Conservation (phyloP, 2,329 filamentous ascomycete species). For the Cadophora sp. region DNA sequence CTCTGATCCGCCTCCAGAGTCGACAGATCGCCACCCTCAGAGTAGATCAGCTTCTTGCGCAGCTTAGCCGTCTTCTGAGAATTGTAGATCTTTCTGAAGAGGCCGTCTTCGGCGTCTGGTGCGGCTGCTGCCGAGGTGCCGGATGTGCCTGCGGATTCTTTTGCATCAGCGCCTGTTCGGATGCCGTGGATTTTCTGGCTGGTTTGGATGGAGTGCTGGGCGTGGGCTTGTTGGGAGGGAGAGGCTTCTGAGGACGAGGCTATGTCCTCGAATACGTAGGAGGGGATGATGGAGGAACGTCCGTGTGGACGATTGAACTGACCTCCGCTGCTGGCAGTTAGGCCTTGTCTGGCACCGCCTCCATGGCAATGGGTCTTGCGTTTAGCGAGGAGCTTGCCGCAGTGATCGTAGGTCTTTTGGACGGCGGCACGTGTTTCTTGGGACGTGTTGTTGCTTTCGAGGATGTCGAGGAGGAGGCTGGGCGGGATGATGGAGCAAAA, state of each 20-base stretch:
- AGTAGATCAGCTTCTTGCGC: constrained; percentile 26
- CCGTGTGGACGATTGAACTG: constrained; percentile 13
- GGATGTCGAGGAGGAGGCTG: constrained; percentile 21
- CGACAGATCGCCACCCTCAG: constrained; percentile 19
- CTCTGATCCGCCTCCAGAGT: not conserved
- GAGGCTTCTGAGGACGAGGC: constrained; percentile 14
- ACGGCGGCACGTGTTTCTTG: constrained; percentile 21
- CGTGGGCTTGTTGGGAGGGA: constrained; percentile 17
- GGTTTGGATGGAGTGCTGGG: constrained; percentile 17
- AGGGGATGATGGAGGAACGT: constrained; percentile 19
- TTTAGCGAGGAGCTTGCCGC: constrained; percentile 18
- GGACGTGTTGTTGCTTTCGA: constrained; percentile 15
- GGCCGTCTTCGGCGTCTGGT: constrained; percentile 14
- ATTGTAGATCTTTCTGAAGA: constrained; percentile 21
- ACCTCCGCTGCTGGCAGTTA: constrained; percentile 12
- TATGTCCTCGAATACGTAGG: constrained; percentile 20
- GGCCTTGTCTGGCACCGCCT: constrained; percentile 2
- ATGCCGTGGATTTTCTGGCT: constrained; percentile 14
- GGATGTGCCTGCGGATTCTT: not conserved
- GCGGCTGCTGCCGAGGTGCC: not conserved
- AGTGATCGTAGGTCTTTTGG: constrained; percentile 22
- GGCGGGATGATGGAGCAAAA: constrained; percentile 25
- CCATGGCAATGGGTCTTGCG: constrained; percentile 8
- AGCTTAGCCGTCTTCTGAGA: constrained; percentile 26
- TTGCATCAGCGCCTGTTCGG: constrained; percentile 14